Evolutionary conservation across 352 stramenopile species (phyloP).

Genomic region (Aphanomyces euteiches): DNA sequence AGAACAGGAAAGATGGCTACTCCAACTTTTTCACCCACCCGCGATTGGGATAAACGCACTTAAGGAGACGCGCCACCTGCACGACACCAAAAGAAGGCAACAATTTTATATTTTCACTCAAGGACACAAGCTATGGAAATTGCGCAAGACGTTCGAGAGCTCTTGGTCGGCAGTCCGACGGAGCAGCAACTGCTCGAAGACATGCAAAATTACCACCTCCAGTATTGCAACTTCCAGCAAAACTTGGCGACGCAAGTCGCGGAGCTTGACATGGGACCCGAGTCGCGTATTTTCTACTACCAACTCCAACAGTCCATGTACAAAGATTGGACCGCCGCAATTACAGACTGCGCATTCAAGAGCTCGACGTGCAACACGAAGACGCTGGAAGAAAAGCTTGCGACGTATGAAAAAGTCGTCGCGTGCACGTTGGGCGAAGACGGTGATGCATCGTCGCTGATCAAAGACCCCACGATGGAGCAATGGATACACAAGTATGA

Average conservation of each 20-base stretch:
- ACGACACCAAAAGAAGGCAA: slow-evolving; percentile 17
- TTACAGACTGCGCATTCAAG: slow-evolving; percentile 30
- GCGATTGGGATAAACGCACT: slow-evolving; percentile 15
- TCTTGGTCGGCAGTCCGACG: slow-evolving; percentile 69
- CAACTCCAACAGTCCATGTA: slow-evolving; percentile 75
- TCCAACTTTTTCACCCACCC: slow-evolving; percentile 11
- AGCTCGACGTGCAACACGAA: slow-evolving; percentile 1
- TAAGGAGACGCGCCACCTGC: background rate
- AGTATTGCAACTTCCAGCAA: slow-evolving; percentile 69
- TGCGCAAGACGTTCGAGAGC: slow-evolving; percentile 71
- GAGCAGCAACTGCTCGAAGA: slow-evolving; percentile 62
- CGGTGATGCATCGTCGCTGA: background rate
- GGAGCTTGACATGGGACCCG: slow-evolving; percentile 59
- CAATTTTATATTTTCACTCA: slow-evolving; percentile 24
- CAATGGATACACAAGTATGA: slow-evolving; percentile 30
- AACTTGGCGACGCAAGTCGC: slow-evolving; percentile 55
- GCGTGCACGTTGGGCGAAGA: background rate
- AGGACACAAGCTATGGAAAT: slow-evolving; percentile 59
- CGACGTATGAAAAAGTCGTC: slow-evolving; percentile 20
- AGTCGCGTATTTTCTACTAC: slow-evolving; percentile 68
- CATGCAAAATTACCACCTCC: slow-evolving; percentile 61
- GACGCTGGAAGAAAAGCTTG: slow-evolving; percentile 24
- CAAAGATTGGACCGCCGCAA: slow-evolving; percentile 57
- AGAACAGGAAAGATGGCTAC: slow-evolving; percentile 1
- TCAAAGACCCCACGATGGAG: slow-evolving; percentile 19